Base-by-base conservation (phyloP, 2,329 filamentous ascomycete species). In the Endothia cerciana region DNA sequence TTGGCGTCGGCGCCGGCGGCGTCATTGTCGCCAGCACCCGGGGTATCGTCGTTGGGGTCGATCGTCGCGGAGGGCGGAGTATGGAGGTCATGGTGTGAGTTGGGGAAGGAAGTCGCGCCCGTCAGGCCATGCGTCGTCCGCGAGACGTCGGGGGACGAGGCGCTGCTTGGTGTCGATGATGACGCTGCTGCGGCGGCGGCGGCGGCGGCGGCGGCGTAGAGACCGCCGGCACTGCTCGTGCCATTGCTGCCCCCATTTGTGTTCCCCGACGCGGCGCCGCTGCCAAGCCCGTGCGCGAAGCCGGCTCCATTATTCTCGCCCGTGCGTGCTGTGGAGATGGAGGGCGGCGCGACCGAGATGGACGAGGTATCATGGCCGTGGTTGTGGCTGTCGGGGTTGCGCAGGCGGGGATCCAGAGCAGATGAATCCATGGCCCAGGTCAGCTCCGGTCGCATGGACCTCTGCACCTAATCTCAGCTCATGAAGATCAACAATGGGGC, bases 1-100 rank as follows among this genome's bases (percentile, higher is more conserved):
- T 91, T 92, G 41, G 85, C 79, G 51, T 91, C 88, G 62, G 64
- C 70, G 36, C 72, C 74, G 40, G 68, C 69, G 61, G 65, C 67
- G 13, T 64, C 63, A n/a, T 63, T 56, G 49, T 66, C 65, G 38
- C 47, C 64, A 40, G 62, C 69, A 22, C 38, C 68, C 4, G 64
- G 36, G 4, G 56, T 64, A 11, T 71, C 68, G 28, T 67, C 63
- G 59, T 55, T 33, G 56, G 60, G 19, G 33, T 38, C 47, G 22
- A 45, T 28, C 13, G 60, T 60, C 45, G 41, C 53, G 19, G 65
- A 62, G 28, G 64, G 58, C 22, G 53, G 66, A 22, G 67, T 71
- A 10, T 58, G 51, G 41, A 49, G 38, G 15, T 55, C 49, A 40
- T 33, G 41, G 58, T 60, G 43, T 17, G 43, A 4, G 30, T 57